A percentile compares a stretch with the other conserved stretches of the same genome.
phyloP scores from a whole-genome alignment of 2,329 filamentous ascomycete species.

The Neofusicoccum parvum region DNA sequence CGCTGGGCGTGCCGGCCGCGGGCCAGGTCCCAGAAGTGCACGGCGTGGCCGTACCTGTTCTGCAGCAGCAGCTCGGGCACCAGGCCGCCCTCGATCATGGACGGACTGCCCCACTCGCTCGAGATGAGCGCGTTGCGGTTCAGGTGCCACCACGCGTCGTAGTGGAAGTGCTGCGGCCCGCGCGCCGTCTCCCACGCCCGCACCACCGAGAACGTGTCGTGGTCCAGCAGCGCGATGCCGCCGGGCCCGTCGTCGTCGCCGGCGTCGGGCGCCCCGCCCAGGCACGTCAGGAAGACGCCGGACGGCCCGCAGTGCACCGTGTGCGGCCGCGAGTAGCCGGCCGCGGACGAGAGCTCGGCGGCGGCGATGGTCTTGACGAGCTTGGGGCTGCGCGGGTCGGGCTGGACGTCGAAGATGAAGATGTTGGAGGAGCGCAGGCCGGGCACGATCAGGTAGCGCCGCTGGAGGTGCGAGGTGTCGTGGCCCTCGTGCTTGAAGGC shows the following conservation, averaged over 20 bases:
- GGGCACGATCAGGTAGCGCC: background rate
- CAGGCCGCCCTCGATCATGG: background rate
- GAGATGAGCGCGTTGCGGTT: conserved; percentile 1
- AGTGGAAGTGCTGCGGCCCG: conserved; percentile 3
- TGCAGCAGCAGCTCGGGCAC: background rate
- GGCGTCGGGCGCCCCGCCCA: background rate
- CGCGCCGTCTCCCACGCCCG: background rate
- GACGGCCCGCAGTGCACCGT: background rate
- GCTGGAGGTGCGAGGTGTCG: background rate
- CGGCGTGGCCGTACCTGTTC: background rate
- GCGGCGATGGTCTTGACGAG: background rate
- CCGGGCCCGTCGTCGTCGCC: background rate
- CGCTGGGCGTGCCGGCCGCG: background rate
- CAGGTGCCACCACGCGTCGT: conserved; percentile 8
- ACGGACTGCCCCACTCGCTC: background rate
- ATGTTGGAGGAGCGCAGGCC: conserved; percentile 1
- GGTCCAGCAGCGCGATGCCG: conserved; percentile 1
- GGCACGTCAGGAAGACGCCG: background rate
- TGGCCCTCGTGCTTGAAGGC: background rate
- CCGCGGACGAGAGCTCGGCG: background rate
- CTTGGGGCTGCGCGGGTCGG: background rate
- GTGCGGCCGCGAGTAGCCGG: conserved; percentile 4
- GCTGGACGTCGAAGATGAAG: background rate
- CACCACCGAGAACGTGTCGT: background rate
- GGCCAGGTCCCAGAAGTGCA: conserved; percentile 1